Evolutionary conservation across 164 flowering plant species (phyloP).

Genomic region (Aristolochia californica): DNA sequence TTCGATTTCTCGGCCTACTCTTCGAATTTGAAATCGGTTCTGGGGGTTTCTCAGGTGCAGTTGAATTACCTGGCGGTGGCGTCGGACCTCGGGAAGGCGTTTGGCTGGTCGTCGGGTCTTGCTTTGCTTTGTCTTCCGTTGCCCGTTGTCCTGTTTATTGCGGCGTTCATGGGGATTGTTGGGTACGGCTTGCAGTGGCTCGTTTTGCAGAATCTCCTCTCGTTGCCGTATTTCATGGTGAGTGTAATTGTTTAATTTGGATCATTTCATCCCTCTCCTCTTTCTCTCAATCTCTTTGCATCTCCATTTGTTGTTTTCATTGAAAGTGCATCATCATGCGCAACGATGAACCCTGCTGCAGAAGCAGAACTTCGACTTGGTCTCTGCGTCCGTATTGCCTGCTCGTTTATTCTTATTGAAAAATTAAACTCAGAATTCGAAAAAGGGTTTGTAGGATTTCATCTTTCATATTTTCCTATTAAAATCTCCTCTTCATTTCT

Average conservation of each 20-base stretch:
- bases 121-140: slow-evolving; percentile 60
- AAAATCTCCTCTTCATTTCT: too few relatives aligned
- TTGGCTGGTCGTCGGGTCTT: slow-evolving; percentile 95
- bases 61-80: slow-evolving; percentile 88
- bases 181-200: slow-evolving; percentile 94
- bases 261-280: too few relatives aligned
- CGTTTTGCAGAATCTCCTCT: slow-evolving; percentile 35
- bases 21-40: slow-evolving; percentile 52
- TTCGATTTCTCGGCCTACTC: slow-evolving; percentile 94
- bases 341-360: background rate
- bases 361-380: too few relatives aligned
- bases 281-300: too few relatives aligned
- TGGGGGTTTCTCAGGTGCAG: slow-evolving; percentile 77
- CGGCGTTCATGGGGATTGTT: slow-evolving; percentile 64
- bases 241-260: too few relatives aligned
- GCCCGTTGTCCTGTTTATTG: slow-evolving; percentile 51
- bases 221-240: slow-evolving; percentile 75
- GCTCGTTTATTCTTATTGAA: too few relatives aligned
- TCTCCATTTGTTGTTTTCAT: too few relatives aligned
- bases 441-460: too few relatives aligned
- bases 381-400: too few relatives aligned
- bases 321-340: too few relatives aligned
- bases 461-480: too few relatives aligned
- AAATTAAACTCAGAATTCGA: too few relatives aligned
- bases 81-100: slow-evolving; percentile 78